These are phyloP conservation scores for Hymenoscyphus linearis DNA, from an alignment of 2,329 filamentous ascomycete genomes.

Conservation along the genomic window DNA sequence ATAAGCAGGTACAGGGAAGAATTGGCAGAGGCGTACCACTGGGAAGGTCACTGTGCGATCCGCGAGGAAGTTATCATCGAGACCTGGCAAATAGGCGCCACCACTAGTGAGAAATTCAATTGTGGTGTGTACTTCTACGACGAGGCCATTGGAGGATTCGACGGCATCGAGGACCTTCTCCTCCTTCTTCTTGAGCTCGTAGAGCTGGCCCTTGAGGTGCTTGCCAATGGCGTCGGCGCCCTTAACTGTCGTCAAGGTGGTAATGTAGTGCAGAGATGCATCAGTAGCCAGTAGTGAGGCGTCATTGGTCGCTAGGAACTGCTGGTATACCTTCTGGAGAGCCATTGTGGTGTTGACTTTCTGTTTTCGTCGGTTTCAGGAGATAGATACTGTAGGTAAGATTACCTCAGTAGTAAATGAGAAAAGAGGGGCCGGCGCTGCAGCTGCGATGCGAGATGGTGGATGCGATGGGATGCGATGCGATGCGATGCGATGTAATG, in stretches of 20 bases:
- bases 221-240: conserved; percentile 73
- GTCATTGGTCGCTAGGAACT: conserved; percentile 65
- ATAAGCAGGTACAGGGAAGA: not conserved
- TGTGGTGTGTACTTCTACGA: conserved; percentile 73
- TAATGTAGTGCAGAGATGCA: conserved; percentile 80
- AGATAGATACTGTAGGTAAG: too few species aligned
- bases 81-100: conserved; percentile 77
- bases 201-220: conserved; percentile 67
- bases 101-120: conserved; percentile 78
- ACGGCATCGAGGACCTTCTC: conserved; percentile 71
- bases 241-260: conserved; percentile 71
- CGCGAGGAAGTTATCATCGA: conserved; percentile 91
- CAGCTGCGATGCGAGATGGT: not conserved
- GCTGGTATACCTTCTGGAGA: conserved; percentile 56
- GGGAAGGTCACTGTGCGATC: conserved; percentile 75
- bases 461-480: conserved; percentile 1
- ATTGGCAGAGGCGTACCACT: conserved; percentile 56
- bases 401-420: not conserved
- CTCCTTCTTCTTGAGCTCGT: conserved; percentile 76
- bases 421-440: not conserved
- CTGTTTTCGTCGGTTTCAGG: not conserved
- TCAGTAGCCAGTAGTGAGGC: conserved; percentile 57
- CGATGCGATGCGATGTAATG: not conserved
- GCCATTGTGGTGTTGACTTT: conserved; percentile 36
- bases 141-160: conserved; percentile 64